Evolutionary conservation across 306 rosid genomes (phyloP), one percentile per base, ranked within the genome.

Genomic region (Lathyrus tuberosus): DNA sequence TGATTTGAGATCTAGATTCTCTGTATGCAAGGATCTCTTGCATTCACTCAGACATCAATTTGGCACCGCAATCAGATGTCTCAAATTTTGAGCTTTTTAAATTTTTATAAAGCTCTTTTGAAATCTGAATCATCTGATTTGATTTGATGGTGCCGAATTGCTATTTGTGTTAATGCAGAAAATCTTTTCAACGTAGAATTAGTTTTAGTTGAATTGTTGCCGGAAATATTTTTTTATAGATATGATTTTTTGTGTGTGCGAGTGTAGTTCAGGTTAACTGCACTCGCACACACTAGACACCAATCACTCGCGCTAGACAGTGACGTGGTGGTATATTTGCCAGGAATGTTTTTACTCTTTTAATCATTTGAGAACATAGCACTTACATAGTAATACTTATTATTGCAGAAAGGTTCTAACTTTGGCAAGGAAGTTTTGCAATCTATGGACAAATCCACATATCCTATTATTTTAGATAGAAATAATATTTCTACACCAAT

Each of bases 401-500:
- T 63, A 42, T 70, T 76, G 63, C 82, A 81, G 88, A 76, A 81
- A 76, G 73, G 70, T 56, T 48, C 74, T 4, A 63, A 70, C 15
- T 37, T 31, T 18, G 84, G 65, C 33, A 56, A 8, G 13, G 89
- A 82, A 67, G 76, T 44, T 54, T 62, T 66, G 35, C 59, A 61
- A 15, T 56, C 86, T 11, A 65, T 16, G 43, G 62, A 76, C 61
- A 79, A 76, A 58, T 62, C 72, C 53, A 35, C 60, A 14, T 69
- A 65, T 69, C 53, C 82, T 18, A 56, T 65, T 62, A 65, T 20
- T 74, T 63, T 71, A 24, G 40, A 30, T 5, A 60, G 24, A 74
- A 76, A 82, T 35, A 65, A 49, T 31, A 57, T 67, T 65, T 49
- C 75, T 46, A 81, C 87, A 41, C 86, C 91, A 48, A 42, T 71